Evolutionary conservation across 306 rosid genomes (phyloP), one percentile per base, ranked within the genome.

Genomic region (Vicia sativa): DNA sequence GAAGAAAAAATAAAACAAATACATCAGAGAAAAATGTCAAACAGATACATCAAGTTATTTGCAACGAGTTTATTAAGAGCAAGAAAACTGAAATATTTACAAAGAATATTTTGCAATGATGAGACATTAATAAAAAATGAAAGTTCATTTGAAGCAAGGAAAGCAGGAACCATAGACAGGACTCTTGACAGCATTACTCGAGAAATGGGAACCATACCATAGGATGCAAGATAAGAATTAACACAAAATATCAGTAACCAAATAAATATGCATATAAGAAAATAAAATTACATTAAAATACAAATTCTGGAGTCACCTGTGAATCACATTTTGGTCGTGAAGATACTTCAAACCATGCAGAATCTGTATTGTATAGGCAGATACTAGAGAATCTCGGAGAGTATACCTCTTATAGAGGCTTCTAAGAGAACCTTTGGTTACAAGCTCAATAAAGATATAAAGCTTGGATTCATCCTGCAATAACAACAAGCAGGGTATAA

Each of bases 321-420:
- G 99, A 81, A 93, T 77, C 77, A 90, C 97, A 63, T 73, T 74
- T 79, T 72, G 85, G 64, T 93, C 97, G 60, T 90, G 99, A 74
- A 93, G 96, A 79, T 93, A 90, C 87, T 88, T 93, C 82, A 93
- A 83, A 79, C 99, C 99, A 43, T 50, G 82, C 68, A 90, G 80
- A 72, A 93, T 90, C 76, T 93, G 99, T 81, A 91, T 88, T 55
- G 97, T 88, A 68, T 93, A 93, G 37, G 84, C 86, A 59, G 96
- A 87, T 62, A 90, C 97, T 65, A 85, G 96, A 11, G 99, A 83
- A 52, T 93, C 98, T 70, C 77, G 72, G 54, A 93, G 97, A 68
- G 71, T 71, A 67, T 78, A 86, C 29, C 60, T 84, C 57, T 68
- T 85, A 73, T 85, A 90, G 66, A 93, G 87, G 37, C 54, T 85